Evolutionary conservation across 441 rosid genomes (phyloP), one percentile per base, ranked within the genome.

Genomic region (Erysimum cheiri): DNA sequence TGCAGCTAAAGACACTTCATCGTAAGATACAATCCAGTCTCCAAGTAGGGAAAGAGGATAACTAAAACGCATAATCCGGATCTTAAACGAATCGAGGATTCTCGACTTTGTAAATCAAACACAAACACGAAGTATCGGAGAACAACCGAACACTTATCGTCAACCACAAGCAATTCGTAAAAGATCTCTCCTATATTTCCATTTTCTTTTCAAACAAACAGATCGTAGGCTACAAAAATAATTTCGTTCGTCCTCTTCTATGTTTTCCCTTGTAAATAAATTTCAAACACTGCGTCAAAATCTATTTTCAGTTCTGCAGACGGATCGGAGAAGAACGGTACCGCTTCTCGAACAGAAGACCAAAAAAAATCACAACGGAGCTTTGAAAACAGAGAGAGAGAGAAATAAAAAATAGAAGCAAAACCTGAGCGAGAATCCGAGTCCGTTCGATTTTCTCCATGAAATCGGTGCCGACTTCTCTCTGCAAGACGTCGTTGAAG

Each of bases 391-490:
- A 70, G 43, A 49, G 60, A 39, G 10, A 5, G 3, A 17, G 6
- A 5, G 10, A 14, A 8, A 13, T n/a, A n/a, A n/a, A n/a, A 11
- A 31, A 28, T 0, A 65, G 64, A 47, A 37, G 39, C 8, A 32
- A 87, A 44, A 88, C 99, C 95, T 89, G 97, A 78, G 98, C 93
- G 13, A 95, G 97, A 76, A 85, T 76, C 33, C 92, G 84, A 44
- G 66, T 90, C 50, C 96, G 77, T 66, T 95, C 97, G 76, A 92
- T 81, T 58, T 90, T 92, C 50, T 81, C 93, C 91, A 89, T 85
- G 86, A 90, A 83, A 26, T 40, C 7, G 65, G 39, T 26, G 1
- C 96, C 97, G 8, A 88, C 96, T 77, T 95, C 97, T 28, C 97
- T 78, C 78, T 85, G 99, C 75, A 95, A 81, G 36, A 92, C 97